Percentiles rank a stretch among this genome's conserved stretches.
These are phyloP conservation scores for Jimgerdemannia flammicorona DNA, from an alignment of 192 early-diverging fungal species.

Conservation along the genomic window DNA sequence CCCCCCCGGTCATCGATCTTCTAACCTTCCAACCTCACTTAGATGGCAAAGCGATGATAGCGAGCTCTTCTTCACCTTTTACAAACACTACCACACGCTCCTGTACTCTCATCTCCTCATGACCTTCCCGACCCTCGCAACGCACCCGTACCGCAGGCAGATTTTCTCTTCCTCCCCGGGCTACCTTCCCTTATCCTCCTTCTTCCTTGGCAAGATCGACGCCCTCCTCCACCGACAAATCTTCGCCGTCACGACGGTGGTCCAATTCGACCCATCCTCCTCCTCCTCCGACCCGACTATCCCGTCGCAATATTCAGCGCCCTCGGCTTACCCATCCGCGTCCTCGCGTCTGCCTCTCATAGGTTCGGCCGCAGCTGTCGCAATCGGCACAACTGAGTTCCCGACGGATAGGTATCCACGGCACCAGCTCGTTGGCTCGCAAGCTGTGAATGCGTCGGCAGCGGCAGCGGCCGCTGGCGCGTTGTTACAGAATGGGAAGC, in stretches of 20 bases:
- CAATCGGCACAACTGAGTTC: conserved; percentile 8
- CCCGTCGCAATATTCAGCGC: conserved; percentile 12
- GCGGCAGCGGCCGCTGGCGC: conserved; percentile 6
- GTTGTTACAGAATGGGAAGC: conserved; percentile 32
- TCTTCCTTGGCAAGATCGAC: conserved; percentile 45
- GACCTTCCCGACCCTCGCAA: conserved; percentile 17
- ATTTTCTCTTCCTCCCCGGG: conserved; percentile 28
- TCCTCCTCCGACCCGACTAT: conserved; percentile 11
- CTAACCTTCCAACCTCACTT: background rate
- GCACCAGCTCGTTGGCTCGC: conserved; percentile 1
- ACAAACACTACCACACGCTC: conserved; percentile 44
- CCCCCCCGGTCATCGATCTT: background rate
- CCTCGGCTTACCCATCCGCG: conserved; percentile 18
- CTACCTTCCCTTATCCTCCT: conserved; percentile 42
- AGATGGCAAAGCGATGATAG: conserved; percentile 52
- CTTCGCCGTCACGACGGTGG: conserved; percentile 46
- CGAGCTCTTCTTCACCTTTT: conserved; percentile 53
- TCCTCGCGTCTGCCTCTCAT: conserved; percentile 1
- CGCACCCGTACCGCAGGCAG: conserved; percentile 11
- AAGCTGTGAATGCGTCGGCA: conserved; percentile 2
- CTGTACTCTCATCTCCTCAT: conserved; percentile 30
- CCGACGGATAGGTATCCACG: background rate
- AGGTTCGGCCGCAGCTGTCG: conserved; percentile 8
- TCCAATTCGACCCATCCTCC: conserved; percentile 32
- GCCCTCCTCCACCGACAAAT: conserved; percentile 43